A percentile compares a stretch with the other conserved stretches of the same genome.
Conservation (phyloP, 768 basidiomycete species). For the Lactarius trivialis region DNA sequence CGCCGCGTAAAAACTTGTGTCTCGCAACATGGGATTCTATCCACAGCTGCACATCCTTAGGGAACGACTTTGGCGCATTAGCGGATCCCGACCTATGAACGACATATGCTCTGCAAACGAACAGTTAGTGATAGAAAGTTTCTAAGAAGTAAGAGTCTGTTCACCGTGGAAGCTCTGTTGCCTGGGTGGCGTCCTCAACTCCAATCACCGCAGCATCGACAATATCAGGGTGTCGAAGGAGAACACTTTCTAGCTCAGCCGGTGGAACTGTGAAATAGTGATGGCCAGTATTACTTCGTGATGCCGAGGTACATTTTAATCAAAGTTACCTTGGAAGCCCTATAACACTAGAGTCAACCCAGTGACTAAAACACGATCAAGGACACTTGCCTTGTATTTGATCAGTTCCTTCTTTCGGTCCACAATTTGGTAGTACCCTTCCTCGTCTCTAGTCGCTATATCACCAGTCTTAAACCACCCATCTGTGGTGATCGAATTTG, state of each 20-base stretch:
- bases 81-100: slow-evolving; percentile 38
- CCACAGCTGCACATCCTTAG: slow-evolving; percentile 55
- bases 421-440: slow-evolving; percentile 71
- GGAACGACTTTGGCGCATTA: slow-evolving; percentile 40
- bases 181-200: slow-evolving; percentile 54
- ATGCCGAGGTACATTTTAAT: background rate
- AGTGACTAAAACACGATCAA: background rate
- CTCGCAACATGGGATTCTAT: slow-evolving; percentile 57
- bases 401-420: slow-evolving; percentile 71
- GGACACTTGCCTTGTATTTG: slow-evolving; percentile 54
- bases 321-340: slow-evolving; percentile 65
- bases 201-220: slow-evolving; percentile 82
- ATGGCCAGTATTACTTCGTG: background rate
- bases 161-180: slow-evolving; percentile 76
- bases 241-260: slow-evolving; percentile 74
- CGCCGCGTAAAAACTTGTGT: slow-evolving; percentile 78
- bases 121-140: background rate
- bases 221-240: slow-evolving; percentile 68
- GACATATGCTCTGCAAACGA: slow-evolving; percentile 49
- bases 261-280: slow-evolving; percentile 57
- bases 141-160: slow-evolving; percentile 1
- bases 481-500: slow-evolving; percentile 58
- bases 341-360: slow-evolving; percentile 25
- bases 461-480: slow-evolving; percentile 91
- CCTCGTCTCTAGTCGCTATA: slow-evolving; percentile 55